Conservation (phyloP, 1,284 basidiomycete genomes). For the Cryptococcus wingfieldii region DNA sequence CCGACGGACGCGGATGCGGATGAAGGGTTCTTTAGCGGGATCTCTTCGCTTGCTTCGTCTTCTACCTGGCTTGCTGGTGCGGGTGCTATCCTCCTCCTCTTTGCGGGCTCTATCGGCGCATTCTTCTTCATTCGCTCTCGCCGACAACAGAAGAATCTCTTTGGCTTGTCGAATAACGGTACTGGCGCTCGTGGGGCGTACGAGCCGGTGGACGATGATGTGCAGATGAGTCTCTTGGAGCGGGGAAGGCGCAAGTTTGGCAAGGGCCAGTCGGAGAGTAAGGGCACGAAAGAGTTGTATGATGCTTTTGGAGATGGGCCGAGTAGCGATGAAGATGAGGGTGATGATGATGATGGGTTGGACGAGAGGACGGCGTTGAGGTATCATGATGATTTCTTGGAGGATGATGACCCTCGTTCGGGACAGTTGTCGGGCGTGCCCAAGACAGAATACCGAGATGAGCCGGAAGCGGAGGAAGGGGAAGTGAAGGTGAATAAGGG, state of each 20-base stretch:
- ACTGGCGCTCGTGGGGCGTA: slow-evolving; percentile 57
- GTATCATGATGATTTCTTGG: slow-evolving; percentile 49
- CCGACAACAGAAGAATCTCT: slow-evolving; percentile 51
- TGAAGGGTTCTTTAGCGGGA: slow-evolving; percentile 80
- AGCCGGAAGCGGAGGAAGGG: slow-evolving; percentile 13
- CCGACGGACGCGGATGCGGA: slow-evolving; percentile 51
- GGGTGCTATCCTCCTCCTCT: slow-evolving; percentile 63
- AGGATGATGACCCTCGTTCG: slow-evolving; percentile 31
- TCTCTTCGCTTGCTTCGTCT: slow-evolving; percentile 68
- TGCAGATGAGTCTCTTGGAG: slow-evolving; percentile 65
- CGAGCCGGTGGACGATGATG: slow-evolving; percentile 66
- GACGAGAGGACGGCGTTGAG: slow-evolving; percentile 33
- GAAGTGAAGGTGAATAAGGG: not conserved
- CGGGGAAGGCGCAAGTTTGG: slow-evolving; percentile 42
- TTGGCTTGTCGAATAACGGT: slow-evolving; percentile 32
- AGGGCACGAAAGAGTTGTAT: slow-evolving; percentile 67
- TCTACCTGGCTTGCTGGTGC: slow-evolving; percentile 84
- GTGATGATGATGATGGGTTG: slow-evolving; percentile 11
- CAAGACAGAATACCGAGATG: slow-evolving; percentile 23
- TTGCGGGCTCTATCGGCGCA: slow-evolving; percentile 60
- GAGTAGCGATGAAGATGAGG: slow-evolving; percentile 35
- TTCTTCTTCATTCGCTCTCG: slow-evolving; percentile 58
- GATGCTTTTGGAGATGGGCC: slow-evolving; percentile 78
- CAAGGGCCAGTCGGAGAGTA: slow-evolving; percentile 49
- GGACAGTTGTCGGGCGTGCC: slow-evolving; percentile 2